Conservation (phyloP, 768 basidiomycete species). For the Hebeloma cylindrosporum region DNA sequence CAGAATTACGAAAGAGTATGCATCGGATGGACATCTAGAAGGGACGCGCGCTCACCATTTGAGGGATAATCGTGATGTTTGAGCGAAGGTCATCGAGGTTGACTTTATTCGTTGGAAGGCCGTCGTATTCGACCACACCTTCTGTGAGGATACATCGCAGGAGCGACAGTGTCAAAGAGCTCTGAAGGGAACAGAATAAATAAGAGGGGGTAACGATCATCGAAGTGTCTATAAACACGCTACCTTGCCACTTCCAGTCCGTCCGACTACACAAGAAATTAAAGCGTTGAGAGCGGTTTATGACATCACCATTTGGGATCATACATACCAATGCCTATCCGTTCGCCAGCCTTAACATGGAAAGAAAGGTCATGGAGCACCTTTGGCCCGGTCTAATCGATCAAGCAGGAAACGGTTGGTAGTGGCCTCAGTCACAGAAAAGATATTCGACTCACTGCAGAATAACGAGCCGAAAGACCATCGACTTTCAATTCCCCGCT, state of each 20-base stretch:
- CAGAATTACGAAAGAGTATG: background rate
- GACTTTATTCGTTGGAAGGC: conserved; percentile 42
- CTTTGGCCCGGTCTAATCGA: conserved; percentile 39
- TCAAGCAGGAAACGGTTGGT: background rate
- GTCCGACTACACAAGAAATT: conserved; percentile 19
- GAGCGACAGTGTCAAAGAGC: conserved; percentile 45
- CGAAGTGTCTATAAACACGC: background rate
- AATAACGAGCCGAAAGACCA: conserved; percentile 56
- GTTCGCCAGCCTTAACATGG: conserved; percentile 53
- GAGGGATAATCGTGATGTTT: conserved; percentile 58
- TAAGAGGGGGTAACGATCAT: background rate
- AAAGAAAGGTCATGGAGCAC: conserved; percentile 59
- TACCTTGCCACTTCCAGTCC: conserved; percentile 32
- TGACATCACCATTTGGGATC: background rate
- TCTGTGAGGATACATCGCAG: conserved; percentile 54
- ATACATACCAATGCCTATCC: conserved; percentile 47
- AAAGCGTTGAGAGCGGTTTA: conserved; percentile 2
- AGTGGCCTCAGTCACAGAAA: background rate
- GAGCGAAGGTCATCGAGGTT: conserved; percentile 56
- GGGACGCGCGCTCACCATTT: conserved; percentile 26
- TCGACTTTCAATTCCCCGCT: conserved; percentile 56
- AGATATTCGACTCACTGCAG: conserved; percentile 25
- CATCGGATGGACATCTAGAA: background rate
- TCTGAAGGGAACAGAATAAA: conserved; percentile 13
- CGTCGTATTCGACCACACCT: conserved; percentile 55